Percentiles rank a stretch among this genome's conserved stretches.
Evolutionary conservation across 352 stramenopile genomes (phyloP).

Genomic region (Phytophthora idaei): DNA sequence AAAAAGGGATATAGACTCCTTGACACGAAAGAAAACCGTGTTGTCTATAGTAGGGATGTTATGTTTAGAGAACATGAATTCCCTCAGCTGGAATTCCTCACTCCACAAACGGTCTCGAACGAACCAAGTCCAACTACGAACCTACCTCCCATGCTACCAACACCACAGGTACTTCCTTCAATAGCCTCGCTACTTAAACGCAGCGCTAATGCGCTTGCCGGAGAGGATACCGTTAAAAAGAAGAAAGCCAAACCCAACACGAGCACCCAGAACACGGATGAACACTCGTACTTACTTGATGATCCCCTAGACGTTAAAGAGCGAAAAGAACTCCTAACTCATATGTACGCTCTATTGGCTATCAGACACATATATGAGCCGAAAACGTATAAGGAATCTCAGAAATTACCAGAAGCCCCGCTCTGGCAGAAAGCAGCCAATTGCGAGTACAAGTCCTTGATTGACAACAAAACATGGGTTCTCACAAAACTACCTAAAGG

Average conservation of each 20-base stretch:
- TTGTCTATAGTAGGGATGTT: conserved; percentile 6
- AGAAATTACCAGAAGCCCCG: conserved; percentile 5
- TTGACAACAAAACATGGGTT: conserved; percentile 16
- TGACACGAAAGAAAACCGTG: not conserved
- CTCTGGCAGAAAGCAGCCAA: conserved; percentile 6
- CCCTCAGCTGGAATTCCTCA: conserved; percentile 1
- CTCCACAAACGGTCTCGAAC: not conserved
- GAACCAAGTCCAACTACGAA: not conserved
- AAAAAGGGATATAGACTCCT: conserved; percentile 3
- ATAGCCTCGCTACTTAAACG: too few relatives aligned
- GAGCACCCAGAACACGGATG: not conserved
- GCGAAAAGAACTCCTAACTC: not conserved
- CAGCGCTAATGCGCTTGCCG: too few relatives aligned
- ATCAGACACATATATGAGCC: conserved; percentile 16
- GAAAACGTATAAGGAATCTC: conserved; percentile 8
- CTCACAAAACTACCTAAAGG: conserved; percentile 1
- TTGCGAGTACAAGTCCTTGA: conserved; percentile 12
- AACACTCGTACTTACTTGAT: not conserved
- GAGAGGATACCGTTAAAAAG: too few relatives aligned
- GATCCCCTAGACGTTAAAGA: conserved; percentile 7
- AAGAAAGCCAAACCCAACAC: too few relatives aligned
- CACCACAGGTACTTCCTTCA: too few relatives aligned
- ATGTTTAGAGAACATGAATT: conserved; percentile 11
- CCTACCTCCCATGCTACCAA: not conserved
- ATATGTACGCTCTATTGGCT: conserved; percentile 4